A percentile compares a stretch with the other conserved stretches of the same genome.
Conservation (phyloP, 257 asterid species). For the Osmanthus fragrans region DNA sequence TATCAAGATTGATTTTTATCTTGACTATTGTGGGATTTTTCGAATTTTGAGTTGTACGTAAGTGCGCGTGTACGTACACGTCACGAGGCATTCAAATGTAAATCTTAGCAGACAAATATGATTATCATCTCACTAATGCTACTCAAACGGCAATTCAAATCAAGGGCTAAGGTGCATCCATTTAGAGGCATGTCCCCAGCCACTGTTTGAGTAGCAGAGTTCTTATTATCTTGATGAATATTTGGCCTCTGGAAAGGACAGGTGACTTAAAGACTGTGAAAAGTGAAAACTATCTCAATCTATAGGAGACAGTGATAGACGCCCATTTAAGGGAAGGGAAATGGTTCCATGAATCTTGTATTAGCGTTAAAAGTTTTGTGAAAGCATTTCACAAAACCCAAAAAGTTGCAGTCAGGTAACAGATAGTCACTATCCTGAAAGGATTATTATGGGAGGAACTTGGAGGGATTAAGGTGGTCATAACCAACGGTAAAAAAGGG, state of each 20-base stretch:
- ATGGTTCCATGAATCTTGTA: conserved; percentile 38
- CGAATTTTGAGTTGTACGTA: neutral
- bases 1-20: conserved; percentile 12
- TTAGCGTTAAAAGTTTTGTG: conserved; percentile 25
- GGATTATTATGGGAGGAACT: conserved; percentile 14
- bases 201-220: no score
- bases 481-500: conserved; percentile 23
- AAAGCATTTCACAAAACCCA: conserved; percentile 26
- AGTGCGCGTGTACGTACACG: no score
- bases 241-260: conserved; percentile 10
- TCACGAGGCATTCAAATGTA: no score
- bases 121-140: conserved; percentile 14
- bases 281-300: conserved; percentile 51
- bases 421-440: conserved; percentile 54
- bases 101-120: conserved; percentile 6
- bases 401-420: conserved; percentile 30
- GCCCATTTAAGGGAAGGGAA: conserved; percentile 41
- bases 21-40: neutral
- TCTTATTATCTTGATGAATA: conserved; percentile 4
- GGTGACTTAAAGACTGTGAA: conserved; percentile 43
- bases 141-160: no score
- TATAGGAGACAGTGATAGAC: conserved; percentile 43
- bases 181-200: no score
- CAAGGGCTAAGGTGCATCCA: no score
- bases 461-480: conserved; percentile 3